Evolutionary conservation across 371 early-diverging fungal species (phyloP).

Genomic region (Mucor saturninus): DNA sequence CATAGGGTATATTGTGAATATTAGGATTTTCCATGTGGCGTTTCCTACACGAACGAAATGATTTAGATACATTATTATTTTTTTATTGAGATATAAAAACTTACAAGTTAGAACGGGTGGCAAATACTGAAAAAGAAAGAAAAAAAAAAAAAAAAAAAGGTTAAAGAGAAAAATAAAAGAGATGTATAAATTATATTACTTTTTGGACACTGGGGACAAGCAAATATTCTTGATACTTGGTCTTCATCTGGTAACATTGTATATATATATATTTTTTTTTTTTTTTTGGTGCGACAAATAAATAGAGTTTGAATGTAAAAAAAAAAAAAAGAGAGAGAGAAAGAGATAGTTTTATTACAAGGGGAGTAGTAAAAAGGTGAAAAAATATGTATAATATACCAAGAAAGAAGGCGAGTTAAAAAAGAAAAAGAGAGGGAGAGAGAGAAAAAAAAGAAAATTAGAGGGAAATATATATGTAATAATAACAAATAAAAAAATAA

Average conservation of each 20-base stretch:
- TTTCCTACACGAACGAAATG: slow-evolving; percentile 25
- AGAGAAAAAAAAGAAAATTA: slow-evolving; percentile 12
- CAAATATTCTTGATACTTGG: slow-evolving; percentile 40
- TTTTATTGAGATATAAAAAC: no score
- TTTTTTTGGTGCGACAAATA: slow-evolving; percentile 8
- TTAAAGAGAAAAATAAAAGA: slow-evolving; percentile 1
- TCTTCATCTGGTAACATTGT: slow-evolving; percentile 30
- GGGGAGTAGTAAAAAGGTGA: slow-evolving; percentile 13
- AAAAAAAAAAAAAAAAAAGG: slow-evolving; percentile 1
- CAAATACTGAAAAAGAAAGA: slow-evolving; percentile 40
- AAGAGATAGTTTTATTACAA: slow-evolving; percentile 10
- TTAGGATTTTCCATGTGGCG: slow-evolving; percentile 46
- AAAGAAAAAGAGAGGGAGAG: slow-evolving; percentile 18
- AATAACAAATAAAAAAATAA: slow-evolving; percentile 8
- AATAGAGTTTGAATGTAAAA: slow-evolving; percentile 9
- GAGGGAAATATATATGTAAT: slow-evolving; percentile 18
- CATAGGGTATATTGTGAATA: slow-evolving; percentile 56
- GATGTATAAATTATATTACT: slow-evolving; percentile 25
- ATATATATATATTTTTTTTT: neutral
- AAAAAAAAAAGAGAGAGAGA: slow-evolving; percentile 12
- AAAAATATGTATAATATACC: neutral
- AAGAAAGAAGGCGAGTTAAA: slow-evolving; percentile 21
- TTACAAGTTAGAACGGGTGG: slow-evolving; percentile 56
- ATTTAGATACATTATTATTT: neutral
- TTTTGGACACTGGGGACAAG: slow-evolving; percentile 56